Evolutionary conservation across 2,329 filamentous ascomycete species (phyloP), one percentile per base, ranked within the genome.

Genomic region (Rhynchosporium graminicola): DNA sequence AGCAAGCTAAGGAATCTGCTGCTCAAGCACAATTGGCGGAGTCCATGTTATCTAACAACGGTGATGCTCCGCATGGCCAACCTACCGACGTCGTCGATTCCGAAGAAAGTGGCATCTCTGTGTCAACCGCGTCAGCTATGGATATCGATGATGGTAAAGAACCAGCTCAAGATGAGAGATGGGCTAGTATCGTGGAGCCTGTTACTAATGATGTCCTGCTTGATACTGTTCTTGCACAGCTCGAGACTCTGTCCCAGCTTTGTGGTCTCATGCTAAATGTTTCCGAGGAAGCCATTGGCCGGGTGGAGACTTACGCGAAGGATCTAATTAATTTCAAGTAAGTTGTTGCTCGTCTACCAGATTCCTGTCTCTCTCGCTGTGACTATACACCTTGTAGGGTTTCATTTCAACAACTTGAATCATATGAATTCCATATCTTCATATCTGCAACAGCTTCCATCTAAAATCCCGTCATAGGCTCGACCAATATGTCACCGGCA

Each of bases 141-240:
- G 58, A 67, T 28, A 61, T 68, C n/a, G 69, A 72, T 13, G 72
- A 73, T 50, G 74, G 81, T 40, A 84, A 85, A 63, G 31, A 59
- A 9, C 29, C 46, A 31, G 13, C 52, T 28, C 73, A 73, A 48
- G 74, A 82, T 43, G 86, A 86, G 63, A 82, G 87, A 69, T 89
- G 86, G 82, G 87, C 86, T 20, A 83, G 80, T 3, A 80, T 91
- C n/a, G 79, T 88, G 59, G 86, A 88, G 66, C 85, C 87, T 0
- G 78, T 90, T 31, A 88, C 87, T 1, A 81, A 84, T 31, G 79
- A 81, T 54, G 85, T 85, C 1, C 80, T 92, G 6, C 77, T 91
- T 1, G 89, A 92, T 64, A 91, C 87, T 0, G 80, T 86, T 13
- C 78, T 89, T 38, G 86, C 87, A 4, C 85, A 88, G 65, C 74